phyloP scores from a whole-genome alignment of 2,329 filamentous ascomycete species.

The Exophiala lecanii-corni region DNA sequence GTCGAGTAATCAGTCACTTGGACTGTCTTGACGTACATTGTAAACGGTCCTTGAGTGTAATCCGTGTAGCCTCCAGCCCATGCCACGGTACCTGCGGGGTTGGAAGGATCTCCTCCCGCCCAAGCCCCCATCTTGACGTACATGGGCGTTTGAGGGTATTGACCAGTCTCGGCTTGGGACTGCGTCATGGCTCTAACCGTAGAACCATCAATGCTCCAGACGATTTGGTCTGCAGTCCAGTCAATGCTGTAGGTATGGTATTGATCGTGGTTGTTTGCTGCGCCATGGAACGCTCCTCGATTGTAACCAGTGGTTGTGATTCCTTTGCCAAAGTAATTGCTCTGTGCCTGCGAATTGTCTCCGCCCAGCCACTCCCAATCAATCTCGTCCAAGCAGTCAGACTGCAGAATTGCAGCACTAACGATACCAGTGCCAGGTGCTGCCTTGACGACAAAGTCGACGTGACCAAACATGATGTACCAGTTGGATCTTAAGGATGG shows the following conservation, averaged over 20 bases:
- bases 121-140: conserved; percentile 65
- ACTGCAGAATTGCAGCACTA: conserved; percentile 85
- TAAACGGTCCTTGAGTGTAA: conserved; percentile 62
- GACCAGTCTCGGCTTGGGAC: conserved; percentile 54
- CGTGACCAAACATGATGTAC: conserved; percentile 98
- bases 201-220: conserved; percentile 61
- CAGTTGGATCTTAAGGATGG: conserved; percentile 85
- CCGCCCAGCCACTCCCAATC: conserved; percentile 95
- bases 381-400: conserved; percentile 90
- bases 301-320: conserved; percentile 73
- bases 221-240: conserved; percentile 61
- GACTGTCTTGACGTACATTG: conserved; percentile 66
- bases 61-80: conserved; percentile 69
- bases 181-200: conserved; percentile 59
- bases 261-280: conserved; percentile 52
- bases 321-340: conserved; percentile 96
- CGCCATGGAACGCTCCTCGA: conserved; percentile 73
- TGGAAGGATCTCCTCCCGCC: conserved; percentile 55
- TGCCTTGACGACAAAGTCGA: conserved; percentile 78
- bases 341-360: conserved; percentile 73
- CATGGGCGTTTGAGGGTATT: conserved; percentile 71
- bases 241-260: conserved; percentile 52
- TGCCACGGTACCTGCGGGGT: conserved; percentile 49
- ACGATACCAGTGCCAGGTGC: conserved; percentile 89
- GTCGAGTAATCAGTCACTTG: conserved; percentile 78